phyloP scores from a whole-genome alignment of 2,329 filamentous ascomycete species.

The Aspergillus sp. region DNA sequence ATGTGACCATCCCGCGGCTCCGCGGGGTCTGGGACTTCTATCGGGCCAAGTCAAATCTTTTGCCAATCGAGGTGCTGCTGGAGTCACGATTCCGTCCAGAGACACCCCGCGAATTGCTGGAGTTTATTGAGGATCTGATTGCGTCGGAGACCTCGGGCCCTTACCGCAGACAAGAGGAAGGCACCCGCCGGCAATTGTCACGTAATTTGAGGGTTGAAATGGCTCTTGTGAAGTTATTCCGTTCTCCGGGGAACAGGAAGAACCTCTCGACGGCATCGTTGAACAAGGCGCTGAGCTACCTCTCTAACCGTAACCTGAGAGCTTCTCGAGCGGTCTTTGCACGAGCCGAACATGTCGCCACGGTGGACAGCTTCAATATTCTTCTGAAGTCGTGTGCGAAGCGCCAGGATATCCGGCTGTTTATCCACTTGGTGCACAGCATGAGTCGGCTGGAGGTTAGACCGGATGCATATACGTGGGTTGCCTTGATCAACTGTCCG shows the following conservation, averaged over 20 bases:
- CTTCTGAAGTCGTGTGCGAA: conserved; percentile 33
- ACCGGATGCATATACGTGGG: conserved; percentile 38
- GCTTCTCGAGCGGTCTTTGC: conserved; percentile 28
- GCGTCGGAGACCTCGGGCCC: conserved; percentile 11
- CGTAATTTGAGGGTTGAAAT: conserved; percentile 11
- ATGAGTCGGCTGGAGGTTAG: conserved; percentile 32
- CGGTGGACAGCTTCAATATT: conserved; percentile 39
- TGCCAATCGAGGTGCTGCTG: neutral
- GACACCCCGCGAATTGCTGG: conserved; percentile 29
- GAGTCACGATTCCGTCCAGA: conserved; percentile 10
- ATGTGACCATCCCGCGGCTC: conserved; percentile 19
- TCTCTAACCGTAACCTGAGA: conserved; percentile 26
- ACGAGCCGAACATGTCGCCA: conserved; percentile 27
- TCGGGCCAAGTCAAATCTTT: neutral
- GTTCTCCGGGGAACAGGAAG: conserved; percentile 18
- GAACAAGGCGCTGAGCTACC: conserved; percentile 33
- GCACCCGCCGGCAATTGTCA: neutral
- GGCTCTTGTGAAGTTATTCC: conserved; percentile 27
- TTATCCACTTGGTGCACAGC: conserved; percentile 28
- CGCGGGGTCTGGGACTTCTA: conserved; percentile 23
- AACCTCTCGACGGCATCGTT: conserved; percentile 35
- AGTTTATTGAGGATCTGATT: conserved; percentile 33
- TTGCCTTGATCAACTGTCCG: conserved; percentile 28
- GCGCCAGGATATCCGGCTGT: conserved; percentile 31
- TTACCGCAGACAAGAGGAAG: neutral